These are phyloP conservation scores for Primulina huaijiensis DNA, from an alignment of 257 asterid genomes.

Conservation along the genomic window DNA sequence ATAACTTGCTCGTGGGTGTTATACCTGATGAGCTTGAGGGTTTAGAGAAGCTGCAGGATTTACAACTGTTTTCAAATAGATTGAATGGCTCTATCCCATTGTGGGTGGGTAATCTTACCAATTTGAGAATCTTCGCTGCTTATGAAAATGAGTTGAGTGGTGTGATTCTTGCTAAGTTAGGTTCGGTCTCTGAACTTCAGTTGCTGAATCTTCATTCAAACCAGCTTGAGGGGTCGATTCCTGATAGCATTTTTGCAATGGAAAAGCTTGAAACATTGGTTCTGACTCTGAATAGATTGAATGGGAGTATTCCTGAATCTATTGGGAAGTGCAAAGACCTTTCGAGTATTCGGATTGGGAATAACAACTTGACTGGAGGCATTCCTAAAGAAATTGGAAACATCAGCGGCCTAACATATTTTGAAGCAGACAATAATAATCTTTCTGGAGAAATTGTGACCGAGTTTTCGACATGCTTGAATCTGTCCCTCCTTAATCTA, in stretches of 20 bases:
- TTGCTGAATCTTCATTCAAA: slow-evolving; percentile 87
- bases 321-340: slow-evolving; percentile 73
- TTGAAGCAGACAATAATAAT: slow-evolving; percentile 79
- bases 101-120: slow-evolving; percentile 70
- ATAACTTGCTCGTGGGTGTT: slow-evolving; percentile 50
- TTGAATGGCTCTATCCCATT: slow-evolving; percentile 79
- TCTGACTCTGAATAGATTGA: slow-evolving; percentile 70
- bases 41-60: slow-evolving; percentile 52
- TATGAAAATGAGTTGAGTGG: slow-evolving; percentile 84
- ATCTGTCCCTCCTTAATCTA: slow-evolving; percentile 76
- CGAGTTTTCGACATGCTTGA: slow-evolving; percentile 72
- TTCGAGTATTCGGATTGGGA: slow-evolving; percentile 78
- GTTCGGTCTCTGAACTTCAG: slow-evolving; percentile 51
- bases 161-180: slow-evolving; percentile 62
- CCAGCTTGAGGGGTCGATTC: slow-evolving; percentile 69
- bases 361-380: slow-evolving; percentile 63
- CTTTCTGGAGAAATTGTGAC: slow-evolving; percentile 78
- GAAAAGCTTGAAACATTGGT: slow-evolving; percentile 66
- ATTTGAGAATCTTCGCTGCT: slow-evolving; percentile 64
- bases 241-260: slow-evolving; percentile 71
- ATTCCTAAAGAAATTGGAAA: slow-evolving; percentile 79
- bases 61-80: slow-evolving; percentile 64
- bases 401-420: slow-evolving; percentile 79
- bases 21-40: slow-evolving; percentile 68
- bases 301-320: slow-evolving; percentile 58